Conservation (phyloP, 306 rosid species). For the Cicer chorassanicum region DNA sequence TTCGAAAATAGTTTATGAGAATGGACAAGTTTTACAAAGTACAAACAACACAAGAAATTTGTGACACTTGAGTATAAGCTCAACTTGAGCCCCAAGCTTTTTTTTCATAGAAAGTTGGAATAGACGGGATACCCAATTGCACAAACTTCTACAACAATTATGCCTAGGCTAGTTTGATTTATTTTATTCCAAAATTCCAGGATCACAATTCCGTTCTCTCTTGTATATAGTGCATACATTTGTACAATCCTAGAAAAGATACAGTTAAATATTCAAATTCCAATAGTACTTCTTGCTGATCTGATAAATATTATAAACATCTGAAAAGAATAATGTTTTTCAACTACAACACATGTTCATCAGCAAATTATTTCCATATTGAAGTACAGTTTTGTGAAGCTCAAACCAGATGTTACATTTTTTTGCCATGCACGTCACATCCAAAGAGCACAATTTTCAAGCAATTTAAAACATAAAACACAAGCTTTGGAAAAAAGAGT, state of each 20-base stretch:
- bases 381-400: constrained; percentile 8
- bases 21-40: background rate
- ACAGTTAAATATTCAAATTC: constrained; percentile 1
- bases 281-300: background rate
- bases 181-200: background rate
- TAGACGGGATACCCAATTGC: background rate
- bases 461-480: constrained; percentile 24
- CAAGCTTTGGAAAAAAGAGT: constrained; percentile 22
- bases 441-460: constrained; percentile 21
- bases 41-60: constrained; percentile 21
- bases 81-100: background rate
- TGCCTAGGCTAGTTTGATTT: background rate
- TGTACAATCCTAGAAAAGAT: background rate
- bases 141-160: background rate
- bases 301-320: constrained; percentile 3
- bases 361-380: constrained; percentile 24
- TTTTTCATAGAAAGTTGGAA: background rate
- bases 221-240: background rate
- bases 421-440: constrained; percentile 14
- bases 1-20: constrained; percentile 4
- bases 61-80: background rate
- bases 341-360: constrained; percentile 16
- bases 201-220: background rate
- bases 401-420: constrained; percentile 25
- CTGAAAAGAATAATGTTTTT: constrained; percentile 12